phyloP scores from a whole-genome alignment of 2,329 filamentous ascomycete species.

The Phoma sp. region DNA sequence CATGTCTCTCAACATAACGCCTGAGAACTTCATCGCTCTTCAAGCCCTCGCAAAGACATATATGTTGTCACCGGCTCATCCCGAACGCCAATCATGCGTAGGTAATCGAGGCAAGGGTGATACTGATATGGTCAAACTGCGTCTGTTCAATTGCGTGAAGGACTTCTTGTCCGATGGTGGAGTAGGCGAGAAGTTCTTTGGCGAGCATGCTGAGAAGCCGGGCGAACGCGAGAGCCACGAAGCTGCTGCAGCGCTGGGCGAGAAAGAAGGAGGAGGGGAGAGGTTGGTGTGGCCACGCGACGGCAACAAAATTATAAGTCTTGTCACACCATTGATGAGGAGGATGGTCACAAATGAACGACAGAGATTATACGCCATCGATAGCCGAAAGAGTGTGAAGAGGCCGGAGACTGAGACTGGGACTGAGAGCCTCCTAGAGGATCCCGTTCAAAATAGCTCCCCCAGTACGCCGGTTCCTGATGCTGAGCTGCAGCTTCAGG shows the following conservation, averaged over 20 bases:
- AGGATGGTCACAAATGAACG: conserved; percentile 67
- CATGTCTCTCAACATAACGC: conserved; percentile 60
- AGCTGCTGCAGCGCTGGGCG: conserved; percentile 46
- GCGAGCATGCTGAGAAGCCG: conserved; percentile 42
- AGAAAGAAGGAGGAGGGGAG: conserved; percentile 46
- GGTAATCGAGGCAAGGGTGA: conserved; percentile 62
- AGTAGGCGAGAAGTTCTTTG: conserved; percentile 60
- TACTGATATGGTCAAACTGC: conserved; percentile 62
- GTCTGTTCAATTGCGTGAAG: conserved; percentile 62
- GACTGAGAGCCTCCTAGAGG: conserved; percentile 34
- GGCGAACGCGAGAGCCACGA: conserved; percentile 42
- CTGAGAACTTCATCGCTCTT: conserved; percentile 62
- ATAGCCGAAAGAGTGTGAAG: conserved; percentile 58
- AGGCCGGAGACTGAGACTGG: conserved; percentile 41
- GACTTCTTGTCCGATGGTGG: conserved; percentile 58
- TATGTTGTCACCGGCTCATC: conserved; percentile 62
- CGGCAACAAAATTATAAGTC: conserved; percentile 61
- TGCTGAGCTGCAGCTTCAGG: conserved; percentile 20
- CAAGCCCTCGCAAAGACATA: conserved; percentile 63
- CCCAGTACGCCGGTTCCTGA: background rate
- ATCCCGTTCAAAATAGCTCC: conserved; percentile 12
- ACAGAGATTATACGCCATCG: conserved; percentile 63
- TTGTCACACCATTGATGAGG: conserved; percentile 62
- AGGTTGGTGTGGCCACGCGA: conserved; percentile 61
- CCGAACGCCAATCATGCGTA: conserved; percentile 63